Evolutionary conservation across 768 basidiomycete species (phyloP).

Genomic region (Suillus clintonianus): DNA sequence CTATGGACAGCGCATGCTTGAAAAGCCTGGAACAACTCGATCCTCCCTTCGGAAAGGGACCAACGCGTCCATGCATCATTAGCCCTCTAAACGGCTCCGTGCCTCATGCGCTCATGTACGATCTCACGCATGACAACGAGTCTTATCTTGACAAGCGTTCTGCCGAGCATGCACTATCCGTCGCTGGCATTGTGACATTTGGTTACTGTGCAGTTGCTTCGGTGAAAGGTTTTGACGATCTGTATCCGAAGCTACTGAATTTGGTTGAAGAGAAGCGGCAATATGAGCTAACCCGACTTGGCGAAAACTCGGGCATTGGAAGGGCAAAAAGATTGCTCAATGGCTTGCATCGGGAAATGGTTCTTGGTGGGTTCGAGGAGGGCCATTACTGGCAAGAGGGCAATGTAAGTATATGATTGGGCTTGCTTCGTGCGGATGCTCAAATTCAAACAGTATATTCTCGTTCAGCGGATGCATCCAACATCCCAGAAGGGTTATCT

Average conservation of each 20-base stretch:
- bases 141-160: slow-evolving; percentile 86
- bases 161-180: slow-evolving; percentile 93
- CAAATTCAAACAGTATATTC: slow-evolving; percentile 70
- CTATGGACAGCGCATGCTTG: slow-evolving; percentile 91
- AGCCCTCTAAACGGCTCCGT: slow-evolving; percentile 80
- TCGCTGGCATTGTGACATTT: slow-evolving; percentile 91
- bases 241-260: slow-evolving; percentile 93
- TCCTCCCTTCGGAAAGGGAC: slow-evolving; percentile 83
- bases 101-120: slow-evolving; percentile 94
- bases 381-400: slow-evolving; percentile 98
- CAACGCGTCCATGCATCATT: slow-evolving; percentile 69
- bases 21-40: slow-evolving; percentile 74
- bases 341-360: slow-evolving; percentile 89
- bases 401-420: slow-evolving; percentile 58
- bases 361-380: slow-evolving; percentile 82
- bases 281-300: slow-evolving; percentile 70
- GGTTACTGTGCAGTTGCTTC: slow-evolving; percentile 87
- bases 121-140: slow-evolving; percentile 98
- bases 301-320: slow-evolving; percentile 57
- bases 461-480: slow-evolving; percentile 90
- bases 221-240: slow-evolving; percentile 95
- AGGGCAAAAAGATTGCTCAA: slow-evolving; percentile 76
- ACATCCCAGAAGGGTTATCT: slow-evolving; percentile 89
- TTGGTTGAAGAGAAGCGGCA: slow-evolving; percentile 80
- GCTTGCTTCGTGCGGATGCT: slow-evolving; percentile 6